Base-by-base conservation (phyloP, 2,329 filamentous ascomycete genomes). In the Teratosphaeria nubilosa region DNA sequence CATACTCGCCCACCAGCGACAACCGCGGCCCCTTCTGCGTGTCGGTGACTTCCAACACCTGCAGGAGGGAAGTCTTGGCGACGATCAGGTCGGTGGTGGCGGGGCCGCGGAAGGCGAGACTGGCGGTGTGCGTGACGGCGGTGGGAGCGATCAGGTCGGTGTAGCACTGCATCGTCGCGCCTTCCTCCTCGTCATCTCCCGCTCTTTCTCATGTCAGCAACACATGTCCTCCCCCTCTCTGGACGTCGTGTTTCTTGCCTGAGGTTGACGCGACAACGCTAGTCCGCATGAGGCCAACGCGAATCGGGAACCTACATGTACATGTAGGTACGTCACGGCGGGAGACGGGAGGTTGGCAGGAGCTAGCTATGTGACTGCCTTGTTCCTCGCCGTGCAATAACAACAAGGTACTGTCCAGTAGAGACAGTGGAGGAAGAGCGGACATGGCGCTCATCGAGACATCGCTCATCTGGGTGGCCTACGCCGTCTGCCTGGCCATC, bases 101-200 rank as follows among this genome's bases (percentile, higher is more conserved):
- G 54, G 88, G 76, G 53, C 87, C 87, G 53, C 87, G 80, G 70
- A 99, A 91, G 37, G 91, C 84, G 48, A 96, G 76, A 60, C 80
- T 82, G 69, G 96, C 77, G 63, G 91, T 90, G 77, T 96, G 88
- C 69, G 90, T 91, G 76, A 97, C 91, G 72, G 91, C 91, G 73
- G 91, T 95, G 57, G 94, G 91, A 78, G 92, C 88, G 73, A 90
- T 86, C 73, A 99, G 81, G 81, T 99, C 94, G 70, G 90, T 91
- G 77, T 97, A 97, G 80, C 90, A 95, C 83, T 97, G 92, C 92
- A 97, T 97, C 41, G 56, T 65, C 55, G 53, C 48, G 27, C 22
- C 30, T 14, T 51, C 45, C 37, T 53, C 57, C 51, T 50, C 56
- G 13, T 56, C 24, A 37, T 45, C 48, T 57, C 14, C 48, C 22